These are phyloP conservation scores for Halophytophthora batemanensis DNA, from an alignment of 352 stramenopile species.

Conservation along the genomic window DNA sequence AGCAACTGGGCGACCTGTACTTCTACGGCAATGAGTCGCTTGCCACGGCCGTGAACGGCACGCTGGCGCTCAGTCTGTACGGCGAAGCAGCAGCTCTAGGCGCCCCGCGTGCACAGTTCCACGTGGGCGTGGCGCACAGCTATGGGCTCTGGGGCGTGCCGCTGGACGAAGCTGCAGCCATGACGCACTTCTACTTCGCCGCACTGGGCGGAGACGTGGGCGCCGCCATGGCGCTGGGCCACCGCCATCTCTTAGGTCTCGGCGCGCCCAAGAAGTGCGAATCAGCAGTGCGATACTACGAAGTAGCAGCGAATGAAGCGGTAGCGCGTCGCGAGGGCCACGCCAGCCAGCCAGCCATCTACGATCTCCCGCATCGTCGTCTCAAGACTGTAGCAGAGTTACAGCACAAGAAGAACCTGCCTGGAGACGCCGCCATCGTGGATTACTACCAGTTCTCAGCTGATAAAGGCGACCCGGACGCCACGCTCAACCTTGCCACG, in stretches of 20 bases:
- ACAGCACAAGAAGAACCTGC: conserved; percentile 80
- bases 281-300: conserved; percentile 84
- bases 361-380: conserved; percentile 68
- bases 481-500: conserved; percentile 81
- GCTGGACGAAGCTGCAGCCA: conserved; percentile 57
- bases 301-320: conserved; percentile 80
- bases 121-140: conserved; percentile 78
- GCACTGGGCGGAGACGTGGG: conserved; percentile 60
- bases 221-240: conserved; percentile 74
- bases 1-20: conserved; percentile 69
- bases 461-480: conserved; percentile 82
- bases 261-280: conserved; percentile 82
- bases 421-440: conserved; percentile 74
- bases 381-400: conserved; percentile 71
- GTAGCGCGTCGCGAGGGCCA: conserved; percentile 61
- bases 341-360: conserved; percentile 52
- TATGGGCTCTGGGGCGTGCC: conserved; percentile 78
- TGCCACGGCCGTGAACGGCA: conserved; percentile 57
- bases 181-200: conserved; percentile 86
- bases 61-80: conserved; percentile 70
- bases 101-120: conserved; percentile 72
- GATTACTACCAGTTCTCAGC: conserved; percentile 90
- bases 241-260: conserved; percentile 73
- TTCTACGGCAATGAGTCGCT: conserved; percentile 78
- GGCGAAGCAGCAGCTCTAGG: conserved; percentile 52